A percentile compares a stretch with the other conserved stretches of the same genome.
These are phyloP conservation scores for Fusarium sp. DNA, from an alignment of 2,329 filamentous ascomycete genomes.

Conservation along the genomic window DNA sequence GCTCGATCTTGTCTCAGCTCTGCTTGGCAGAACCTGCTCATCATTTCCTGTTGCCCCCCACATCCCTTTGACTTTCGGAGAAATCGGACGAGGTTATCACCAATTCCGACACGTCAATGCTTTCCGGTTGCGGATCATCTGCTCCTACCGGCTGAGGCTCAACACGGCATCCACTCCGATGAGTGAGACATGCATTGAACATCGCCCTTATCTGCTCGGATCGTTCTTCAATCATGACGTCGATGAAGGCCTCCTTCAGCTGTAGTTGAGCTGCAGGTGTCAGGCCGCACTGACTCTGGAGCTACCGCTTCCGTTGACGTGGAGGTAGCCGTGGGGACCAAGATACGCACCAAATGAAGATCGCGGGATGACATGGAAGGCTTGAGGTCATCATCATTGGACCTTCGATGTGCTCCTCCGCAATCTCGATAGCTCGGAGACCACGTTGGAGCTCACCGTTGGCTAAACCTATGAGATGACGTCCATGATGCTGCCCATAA, in stretches of 20 bases:
- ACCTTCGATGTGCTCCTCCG: not conserved
- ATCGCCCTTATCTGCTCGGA: not conserved
- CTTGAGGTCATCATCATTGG: slow-evolving; percentile 21
- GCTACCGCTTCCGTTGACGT: slow-evolving; percentile 4
- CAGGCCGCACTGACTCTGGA: not conserved
- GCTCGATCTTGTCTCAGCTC: slow-evolving; percentile 14
- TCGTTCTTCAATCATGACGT: slow-evolving; percentile 12
- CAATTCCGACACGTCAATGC: not conserved
- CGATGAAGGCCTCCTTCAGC: slow-evolving; percentile 18
- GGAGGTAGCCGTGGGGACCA: slow-evolving; percentile 4
- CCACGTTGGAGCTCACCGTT: slow-evolving; percentile 3
- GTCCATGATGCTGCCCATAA: slow-evolving; percentile 25
- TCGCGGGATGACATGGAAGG: slow-evolving; percentile 37
- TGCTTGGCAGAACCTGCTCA: slow-evolving; percentile 2
- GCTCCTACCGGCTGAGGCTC: slow-evolving; percentile 1
- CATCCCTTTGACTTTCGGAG: slow-evolving; percentile 3
- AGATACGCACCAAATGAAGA: slow-evolving; percentile 21
- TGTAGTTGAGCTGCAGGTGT: not conserved
- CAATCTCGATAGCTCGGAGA: not conserved
- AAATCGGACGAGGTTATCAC: slow-evolving; percentile 14
- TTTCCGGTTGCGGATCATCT: slow-evolving; percentile 15
- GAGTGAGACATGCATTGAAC: slow-evolving; percentile 13
- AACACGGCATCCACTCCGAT: slow-evolving; percentile 12
- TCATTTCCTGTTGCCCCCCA: slow-evolving; percentile 15
- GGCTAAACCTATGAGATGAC: slow-evolving; percentile 20